Percentiles rank a stretch among this genome's conserved stretches.
These are phyloP conservation scores for Candida endomychidarum DNA, from an alignment of 805 yeast species.

Conservation along the genomic window DNA sequence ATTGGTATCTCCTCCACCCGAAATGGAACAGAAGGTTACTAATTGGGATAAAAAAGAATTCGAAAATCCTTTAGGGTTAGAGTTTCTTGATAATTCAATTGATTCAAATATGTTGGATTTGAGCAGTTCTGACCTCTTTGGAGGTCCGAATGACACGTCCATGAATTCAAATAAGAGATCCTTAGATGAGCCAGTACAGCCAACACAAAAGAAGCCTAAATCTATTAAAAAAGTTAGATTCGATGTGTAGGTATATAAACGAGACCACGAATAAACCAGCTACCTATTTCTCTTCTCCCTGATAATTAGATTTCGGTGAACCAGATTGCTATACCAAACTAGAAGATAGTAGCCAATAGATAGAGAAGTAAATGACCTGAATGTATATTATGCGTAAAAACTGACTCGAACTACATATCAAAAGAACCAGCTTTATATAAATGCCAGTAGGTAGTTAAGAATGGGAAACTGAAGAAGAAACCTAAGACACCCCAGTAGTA, in stretches of 20 bases:
- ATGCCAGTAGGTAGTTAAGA: conserved; percentile 76
- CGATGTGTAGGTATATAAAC: conserved; percentile 12
- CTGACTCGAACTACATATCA: conserved; percentile 16
- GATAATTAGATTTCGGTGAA: too few relatives aligned
- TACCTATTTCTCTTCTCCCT: too few relatives aligned
- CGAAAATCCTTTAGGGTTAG: conserved; percentile 12
- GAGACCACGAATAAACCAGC: too few relatives aligned
- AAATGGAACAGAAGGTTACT: not conserved
- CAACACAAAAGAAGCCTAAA: too few relatives aligned
- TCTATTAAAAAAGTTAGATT: conserved; percentile 35
- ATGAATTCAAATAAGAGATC: too few relatives aligned
- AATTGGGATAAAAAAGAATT: conserved; percentile 4
- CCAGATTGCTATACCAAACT: too few relatives aligned
- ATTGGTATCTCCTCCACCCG: conserved; percentile 7
- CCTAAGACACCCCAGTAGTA: conserved; percentile 79
- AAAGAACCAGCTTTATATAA: conserved; percentile 79
- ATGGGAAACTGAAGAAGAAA: conserved; percentile 56
- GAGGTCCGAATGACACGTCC: too few relatives aligned
- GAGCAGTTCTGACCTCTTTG: too few relatives aligned
- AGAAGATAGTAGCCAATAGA: too few relatives aligned
- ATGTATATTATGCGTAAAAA: conserved; percentile 4
- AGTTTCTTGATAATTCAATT: conserved; percentile 13
- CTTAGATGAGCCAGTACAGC: too few relatives aligned
- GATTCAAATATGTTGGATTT: conserved; percentile 5
- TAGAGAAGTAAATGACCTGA: not conserved